A percentile compares a stretch with the other conserved stretches of the same genome.
phyloP scores from a whole-genome alignment of 176 grass and related monocot species.

The Phoenix roebelenii region DNA sequence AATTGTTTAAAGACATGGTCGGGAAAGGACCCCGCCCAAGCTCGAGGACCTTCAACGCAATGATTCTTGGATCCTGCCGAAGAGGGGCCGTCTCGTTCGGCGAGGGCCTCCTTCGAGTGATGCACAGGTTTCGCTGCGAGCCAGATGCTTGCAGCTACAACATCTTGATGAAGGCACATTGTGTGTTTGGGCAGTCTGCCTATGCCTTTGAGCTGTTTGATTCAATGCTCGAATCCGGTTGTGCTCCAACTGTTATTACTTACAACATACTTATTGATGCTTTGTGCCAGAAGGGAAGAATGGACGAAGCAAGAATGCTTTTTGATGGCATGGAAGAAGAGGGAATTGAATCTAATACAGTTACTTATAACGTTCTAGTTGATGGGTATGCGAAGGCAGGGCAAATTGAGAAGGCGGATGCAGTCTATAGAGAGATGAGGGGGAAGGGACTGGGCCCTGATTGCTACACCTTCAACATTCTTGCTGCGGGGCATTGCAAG shows the following conservation, averaged over 20 bases:
- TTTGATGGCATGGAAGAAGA: conserved; percentile 47
- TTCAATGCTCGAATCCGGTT: conserved; percentile 33
- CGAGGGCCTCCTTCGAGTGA: conserved; percentile 36
- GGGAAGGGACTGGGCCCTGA: conserved; percentile 54
- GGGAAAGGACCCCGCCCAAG: conserved; percentile 39
- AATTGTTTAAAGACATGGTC: conserved; percentile 76
- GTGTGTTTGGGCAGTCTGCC: conserved; percentile 32
- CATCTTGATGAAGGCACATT: conserved; percentile 81
- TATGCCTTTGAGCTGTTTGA: conserved; percentile 72
- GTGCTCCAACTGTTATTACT: conserved; percentile 36
- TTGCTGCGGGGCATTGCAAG: conserved; percentile 52
- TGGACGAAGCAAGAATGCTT: conserved; percentile 51
- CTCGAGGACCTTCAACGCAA: conserved; percentile 49
- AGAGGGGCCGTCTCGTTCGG: conserved; percentile 31
- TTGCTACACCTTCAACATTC: conserved; percentile 81
- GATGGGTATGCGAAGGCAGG: conserved; percentile 77
- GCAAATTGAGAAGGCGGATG: conserved; percentile 43
- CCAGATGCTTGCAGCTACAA: conserved; percentile 59
- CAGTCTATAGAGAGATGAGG: conserved; percentile 55
- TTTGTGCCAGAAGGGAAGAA: conserved; percentile 47
- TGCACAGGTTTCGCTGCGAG: conserved; percentile 41
- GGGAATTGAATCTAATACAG: conserved; percentile 50
- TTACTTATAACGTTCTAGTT: conserved; percentile 80
- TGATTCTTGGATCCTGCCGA: conserved; percentile 76
- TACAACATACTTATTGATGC: conserved; percentile 72